phyloP scores from a whole-genome alignment of 768 basidiomycete species.

The Suillus subaureus region DNA sequence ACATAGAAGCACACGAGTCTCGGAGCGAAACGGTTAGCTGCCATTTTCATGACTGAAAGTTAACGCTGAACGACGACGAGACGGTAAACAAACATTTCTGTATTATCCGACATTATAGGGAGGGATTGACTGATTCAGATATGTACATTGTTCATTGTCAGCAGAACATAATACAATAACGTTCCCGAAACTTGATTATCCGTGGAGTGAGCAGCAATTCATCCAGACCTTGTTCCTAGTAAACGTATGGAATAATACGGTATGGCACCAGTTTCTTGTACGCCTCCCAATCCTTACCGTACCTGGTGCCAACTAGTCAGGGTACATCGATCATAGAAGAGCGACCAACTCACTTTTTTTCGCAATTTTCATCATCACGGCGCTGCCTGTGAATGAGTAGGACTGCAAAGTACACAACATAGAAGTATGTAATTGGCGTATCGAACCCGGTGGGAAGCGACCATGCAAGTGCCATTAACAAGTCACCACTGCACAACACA shows the following conservation, averaged over 20 bases:
- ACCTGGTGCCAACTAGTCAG: conserved; percentile 47
- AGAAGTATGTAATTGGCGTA: conserved; percentile 96
- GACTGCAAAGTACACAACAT: conserved; percentile 84
- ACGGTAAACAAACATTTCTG: neutral
- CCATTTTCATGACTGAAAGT: neutral
- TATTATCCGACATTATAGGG: neutral
- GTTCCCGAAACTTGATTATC: neutral
- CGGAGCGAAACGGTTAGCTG: neutral
- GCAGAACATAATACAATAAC: neutral
- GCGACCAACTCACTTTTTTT: conserved; percentile 68
- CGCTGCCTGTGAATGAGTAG: conserved; percentile 88
- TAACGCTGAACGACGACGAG: neutral
- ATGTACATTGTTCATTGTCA: neutral
- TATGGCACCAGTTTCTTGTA: conserved; percentile 88
- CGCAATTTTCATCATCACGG: conserved; percentile 91
- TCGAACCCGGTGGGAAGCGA: conserved; percentile 89
- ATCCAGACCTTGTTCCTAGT: conserved; percentile 39
- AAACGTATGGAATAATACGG: conserved; percentile 84
- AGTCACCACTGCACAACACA: conserved; percentile 60
- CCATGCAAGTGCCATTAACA: conserved; percentile 92
- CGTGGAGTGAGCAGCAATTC: neutral
- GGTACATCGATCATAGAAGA: neutral
- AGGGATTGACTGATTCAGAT: neutral
- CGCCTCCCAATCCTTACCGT: conserved; percentile 91
- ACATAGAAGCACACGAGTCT: neutral